Percentiles rank a stretch among this genome's conserved stretches.
Evolutionary conservation across 2,329 filamentous ascomycete genomes (phyloP).

Genomic region (Podosphaera fusca): DNA sequence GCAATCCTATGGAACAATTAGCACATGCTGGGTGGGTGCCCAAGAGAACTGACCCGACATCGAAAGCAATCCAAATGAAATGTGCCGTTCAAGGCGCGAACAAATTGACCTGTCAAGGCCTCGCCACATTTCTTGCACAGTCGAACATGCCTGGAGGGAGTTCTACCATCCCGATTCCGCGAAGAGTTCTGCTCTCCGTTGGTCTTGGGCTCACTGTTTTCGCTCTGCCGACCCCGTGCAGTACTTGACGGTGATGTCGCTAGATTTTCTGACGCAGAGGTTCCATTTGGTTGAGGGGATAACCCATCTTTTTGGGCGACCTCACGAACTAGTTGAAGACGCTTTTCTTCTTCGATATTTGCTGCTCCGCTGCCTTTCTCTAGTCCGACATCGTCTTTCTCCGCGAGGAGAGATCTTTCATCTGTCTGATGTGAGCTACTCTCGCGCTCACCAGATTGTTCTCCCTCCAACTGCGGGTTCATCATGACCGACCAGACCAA

Average conservation of each 20-base stretch:
- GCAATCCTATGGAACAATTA: conserved; percentile 45
- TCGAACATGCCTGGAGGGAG: conserved; percentile 35
- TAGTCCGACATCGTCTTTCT: conserved; percentile 5
- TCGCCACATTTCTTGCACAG: conserved; percentile 75
- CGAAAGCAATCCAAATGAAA: conserved; percentile 97
- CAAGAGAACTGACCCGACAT: conserved; percentile 43
- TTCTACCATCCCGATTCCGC: conserved; percentile 28
- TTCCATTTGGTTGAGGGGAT: conserved; percentile 12
- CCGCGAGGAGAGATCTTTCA: conserved; percentile 5
- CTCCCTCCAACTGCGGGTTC: conserved; percentile 18
- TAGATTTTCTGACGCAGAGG: conserved; percentile 10
- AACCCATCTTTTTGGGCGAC: conserved; percentile 5
- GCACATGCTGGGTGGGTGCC: background rate
- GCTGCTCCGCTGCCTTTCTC: conserved; percentile 3
- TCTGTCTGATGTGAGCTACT: conserved; percentile 5
- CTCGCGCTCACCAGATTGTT: conserved; percentile 14
- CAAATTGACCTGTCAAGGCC: conserved; percentile 80
- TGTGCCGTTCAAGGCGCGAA: conserved; percentile 76
- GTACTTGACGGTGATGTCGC: conserved; percentile 11
- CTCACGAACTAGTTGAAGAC: conserved; percentile 9
- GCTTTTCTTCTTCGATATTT: conserved; percentile 6
- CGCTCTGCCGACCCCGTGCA: conserved; percentile 10
- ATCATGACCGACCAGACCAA: conserved; percentile 7
- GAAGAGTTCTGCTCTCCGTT: conserved; percentile 36
- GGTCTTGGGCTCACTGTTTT: conserved; percentile 8